These are phyloP conservation scores for Penicillium angulare DNA, from an alignment of 495 filamentous ascomycete species.

Conservation along the genomic window DNA sequence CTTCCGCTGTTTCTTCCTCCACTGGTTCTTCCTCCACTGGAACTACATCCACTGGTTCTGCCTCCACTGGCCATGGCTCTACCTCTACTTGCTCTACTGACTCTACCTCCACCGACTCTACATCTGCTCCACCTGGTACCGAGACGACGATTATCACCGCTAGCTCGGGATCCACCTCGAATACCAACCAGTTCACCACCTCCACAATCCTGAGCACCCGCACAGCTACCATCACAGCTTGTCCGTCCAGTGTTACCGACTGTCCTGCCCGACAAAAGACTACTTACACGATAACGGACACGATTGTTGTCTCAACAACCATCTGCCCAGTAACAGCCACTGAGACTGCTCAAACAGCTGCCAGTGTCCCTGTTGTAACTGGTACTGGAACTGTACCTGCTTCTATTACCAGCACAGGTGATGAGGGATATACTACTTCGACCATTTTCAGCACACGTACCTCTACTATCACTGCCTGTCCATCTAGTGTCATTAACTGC, in stretches of 20 bases:
- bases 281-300: slow-evolving; percentile 20
- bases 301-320: slow-evolving; percentile 16
- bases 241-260: slow-evolving; percentile 19
- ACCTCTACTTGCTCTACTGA: background rate
- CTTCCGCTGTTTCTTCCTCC: background rate
- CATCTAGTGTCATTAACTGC: slow-evolving; percentile 20
- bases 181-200: slow-evolving; percentile 18
- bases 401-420: too few species aligned
- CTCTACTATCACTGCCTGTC: slow-evolving; percentile 9
- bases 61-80: background rate
- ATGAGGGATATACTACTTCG: background rate
- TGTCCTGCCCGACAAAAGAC: slow-evolving; percentile 21
- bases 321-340: slow-evolving; percentile 1
- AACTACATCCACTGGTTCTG: background rate
- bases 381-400: background rate
- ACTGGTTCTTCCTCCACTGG: background rate
- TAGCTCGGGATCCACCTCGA: background rate
- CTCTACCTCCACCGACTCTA: background rate
- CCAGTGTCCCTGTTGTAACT: background rate
- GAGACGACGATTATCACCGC: background rate
- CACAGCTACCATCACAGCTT: slow-evolving; percentile 32
- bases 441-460: background rate
- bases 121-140: background rate
- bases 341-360: background rate
- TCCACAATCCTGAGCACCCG: slow-evolving; percentile 37